These are phyloP conservation scores for Fusarium protoensiforme DNA, from an alignment of 2,329 filamentous ascomycete genomes.

Conservation along the genomic window DNA sequence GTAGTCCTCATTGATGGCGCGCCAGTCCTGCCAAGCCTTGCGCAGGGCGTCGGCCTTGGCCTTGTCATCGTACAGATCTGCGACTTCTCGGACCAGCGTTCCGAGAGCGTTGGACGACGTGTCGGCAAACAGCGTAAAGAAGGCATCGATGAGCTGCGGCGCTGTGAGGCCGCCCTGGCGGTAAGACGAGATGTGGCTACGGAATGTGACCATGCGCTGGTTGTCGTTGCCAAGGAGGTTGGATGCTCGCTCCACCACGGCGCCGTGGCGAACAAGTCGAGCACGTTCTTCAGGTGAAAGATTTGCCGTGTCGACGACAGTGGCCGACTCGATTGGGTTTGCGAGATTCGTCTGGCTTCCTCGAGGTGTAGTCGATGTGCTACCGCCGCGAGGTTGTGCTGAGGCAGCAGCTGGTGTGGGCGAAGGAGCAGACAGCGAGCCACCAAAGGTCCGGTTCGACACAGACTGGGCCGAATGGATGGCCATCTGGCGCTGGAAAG, in stretches of 20 bases:
- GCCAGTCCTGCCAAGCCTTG: constrained; percentile 94
- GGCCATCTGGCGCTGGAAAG: constrained; percentile 91
- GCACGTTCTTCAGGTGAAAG: constrained; percentile 83
- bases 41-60: constrained; percentile 78
- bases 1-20: constrained; percentile 95
- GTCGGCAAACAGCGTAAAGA: constrained; percentile 86
- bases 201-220: constrained; percentile 81
- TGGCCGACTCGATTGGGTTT: constrained; percentile 61
- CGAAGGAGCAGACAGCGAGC: constrained; percentile 71
- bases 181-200: constrained; percentile 81
- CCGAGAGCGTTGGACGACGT: constrained; percentile 83
- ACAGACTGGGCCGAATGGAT: constrained; percentile 89
- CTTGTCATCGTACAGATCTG: constrained; percentile 90
- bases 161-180: constrained; percentile 76
- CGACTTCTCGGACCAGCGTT: constrained; percentile 89
- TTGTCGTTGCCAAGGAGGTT: constrained; percentile 83
- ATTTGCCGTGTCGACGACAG: constrained; percentile 60
- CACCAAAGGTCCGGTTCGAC: constrained; percentile 84
- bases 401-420: constrained; percentile 41
- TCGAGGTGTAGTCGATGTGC: constrained; percentile 38
- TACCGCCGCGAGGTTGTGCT: constrained; percentile 36
- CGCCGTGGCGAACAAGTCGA: constrained; percentile 80
- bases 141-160: constrained; percentile 82
- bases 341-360: constrained; percentile 38
- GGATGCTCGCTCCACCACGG: constrained; percentile 86